These are phyloP conservation scores for Hysterangium stoloniferum DNA, from an alignment of 768 basidiomycete genomes.

Conservation along the genomic window DNA sequence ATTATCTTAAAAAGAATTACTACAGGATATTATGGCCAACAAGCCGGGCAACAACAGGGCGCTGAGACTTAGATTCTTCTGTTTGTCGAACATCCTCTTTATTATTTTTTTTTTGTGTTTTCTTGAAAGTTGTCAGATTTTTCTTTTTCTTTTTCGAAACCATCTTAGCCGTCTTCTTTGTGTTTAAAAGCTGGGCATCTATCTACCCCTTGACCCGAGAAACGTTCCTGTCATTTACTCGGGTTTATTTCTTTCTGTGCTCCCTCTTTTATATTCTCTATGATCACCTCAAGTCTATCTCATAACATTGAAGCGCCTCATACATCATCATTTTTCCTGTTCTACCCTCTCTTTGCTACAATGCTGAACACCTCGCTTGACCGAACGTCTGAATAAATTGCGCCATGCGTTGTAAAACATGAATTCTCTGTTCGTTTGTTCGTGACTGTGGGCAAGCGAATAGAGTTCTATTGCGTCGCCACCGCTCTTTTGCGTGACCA, in stretches of 20 bases:
- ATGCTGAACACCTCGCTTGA: constrained; percentile 1
- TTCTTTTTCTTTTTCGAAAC: constrained; percentile 22
- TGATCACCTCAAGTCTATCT: constrained; percentile 9
- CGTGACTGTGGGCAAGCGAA: no score
- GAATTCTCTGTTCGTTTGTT: background rate
- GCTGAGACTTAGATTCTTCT: background rate
- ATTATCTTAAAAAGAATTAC: no score
- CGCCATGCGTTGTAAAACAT: background rate
- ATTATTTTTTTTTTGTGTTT: constrained; percentile 11
- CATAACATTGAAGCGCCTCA: constrained; percentile 1
- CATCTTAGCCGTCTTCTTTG: constrained; percentile 21
- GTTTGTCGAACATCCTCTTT: background rate
- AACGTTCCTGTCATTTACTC: constrained; percentile 16
- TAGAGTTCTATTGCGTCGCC: no score
- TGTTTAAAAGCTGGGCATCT: constrained; percentile 4
- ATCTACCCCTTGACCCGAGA: constrained; percentile 13
- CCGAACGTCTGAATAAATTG: background rate
- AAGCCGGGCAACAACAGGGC: constrained; percentile 42
- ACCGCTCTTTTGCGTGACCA: no score
- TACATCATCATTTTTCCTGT: constrained; percentile 8
- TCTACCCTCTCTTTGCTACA: constrained; percentile 1
- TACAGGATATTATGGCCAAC: constrained; percentile 77
- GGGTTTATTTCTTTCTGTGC: constrained; percentile 18
- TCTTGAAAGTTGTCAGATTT: constrained; percentile 18
- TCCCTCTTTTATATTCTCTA: constrained; percentile 19